These are phyloP conservation scores for Pseudocercospora fuligena DNA, from an alignment of 2,329 filamentous ascomycete species.

Conservation along the genomic window DNA sequence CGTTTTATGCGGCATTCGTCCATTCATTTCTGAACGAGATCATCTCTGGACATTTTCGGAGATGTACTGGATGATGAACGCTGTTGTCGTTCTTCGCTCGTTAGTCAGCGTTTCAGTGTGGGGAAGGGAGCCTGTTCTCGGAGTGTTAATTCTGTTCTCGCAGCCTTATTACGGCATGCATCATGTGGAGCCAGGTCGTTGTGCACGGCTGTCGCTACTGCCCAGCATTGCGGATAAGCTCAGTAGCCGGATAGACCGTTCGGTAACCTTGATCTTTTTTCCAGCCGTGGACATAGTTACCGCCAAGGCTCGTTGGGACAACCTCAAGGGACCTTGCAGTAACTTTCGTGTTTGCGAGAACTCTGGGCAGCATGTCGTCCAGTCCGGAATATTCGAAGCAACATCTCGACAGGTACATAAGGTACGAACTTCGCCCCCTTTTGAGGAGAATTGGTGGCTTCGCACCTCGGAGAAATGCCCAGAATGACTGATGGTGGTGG, in stretches of 20 bases:
- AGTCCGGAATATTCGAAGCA: neutral
- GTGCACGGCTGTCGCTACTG: neutral
- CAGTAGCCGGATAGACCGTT: neutral
- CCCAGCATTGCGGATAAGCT: neutral
- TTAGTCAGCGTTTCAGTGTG: neutral
- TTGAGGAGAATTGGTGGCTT: neutral
- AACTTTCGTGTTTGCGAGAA: neutral
- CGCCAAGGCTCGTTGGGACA: neutral
- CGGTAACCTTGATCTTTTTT: constrained; percentile 2
- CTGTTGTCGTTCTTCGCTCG: neutral
- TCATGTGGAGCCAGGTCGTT: neutral
- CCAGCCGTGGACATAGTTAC: neutral
- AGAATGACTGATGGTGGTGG: neutral
- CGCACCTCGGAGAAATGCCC: neutral
- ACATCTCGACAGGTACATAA: neutral
- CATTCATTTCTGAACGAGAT: neutral
- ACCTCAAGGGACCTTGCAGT: neutral
- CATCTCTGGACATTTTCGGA: neutral
- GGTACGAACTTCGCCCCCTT: neutral
- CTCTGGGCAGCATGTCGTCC: neutral
- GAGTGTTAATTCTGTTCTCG: neutral
- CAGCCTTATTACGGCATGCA: neutral
- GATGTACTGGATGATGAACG: neutral
- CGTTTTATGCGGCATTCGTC: neutral
- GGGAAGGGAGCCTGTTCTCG: neutral